Conservation (phyloP, 2,329 filamentous ascomycete species). For the Clonostachys rosea region DNA sequence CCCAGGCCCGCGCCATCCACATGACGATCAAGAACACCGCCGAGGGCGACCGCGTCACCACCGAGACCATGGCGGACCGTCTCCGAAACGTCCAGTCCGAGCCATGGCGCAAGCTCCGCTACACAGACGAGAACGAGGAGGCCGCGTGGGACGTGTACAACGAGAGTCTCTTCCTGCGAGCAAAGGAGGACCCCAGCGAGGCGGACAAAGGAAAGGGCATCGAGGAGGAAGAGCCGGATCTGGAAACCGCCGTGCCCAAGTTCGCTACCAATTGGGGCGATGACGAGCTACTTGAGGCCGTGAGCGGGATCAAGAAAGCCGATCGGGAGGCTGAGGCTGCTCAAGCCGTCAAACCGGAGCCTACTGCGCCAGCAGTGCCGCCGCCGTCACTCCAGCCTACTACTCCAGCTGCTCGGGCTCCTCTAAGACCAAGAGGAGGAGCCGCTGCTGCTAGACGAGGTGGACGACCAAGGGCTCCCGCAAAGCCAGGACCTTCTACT, state of each 20-base stretch:
- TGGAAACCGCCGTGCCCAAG: conserved; percentile 29
- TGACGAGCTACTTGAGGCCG: conserved; percentile 36
- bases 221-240: conserved; percentile 2
- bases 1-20: conserved; percentile 72
- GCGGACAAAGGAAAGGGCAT: conserved; percentile 6
- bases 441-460: conserved; percentile 1
- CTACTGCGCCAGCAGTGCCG: conserved; percentile 12
- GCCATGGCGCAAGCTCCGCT: conserved; percentile 73
- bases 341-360: conserved; percentile 1
- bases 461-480: neutral
- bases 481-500: too few relatives aligned
- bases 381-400: conserved; percentile 14
- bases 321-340: conserved; percentile 19
- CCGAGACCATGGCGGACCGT: conserved; percentile 69
- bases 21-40: conserved; percentile 79
- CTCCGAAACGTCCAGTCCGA: conserved; percentile 78
- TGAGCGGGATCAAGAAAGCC: conserved; percentile 35
- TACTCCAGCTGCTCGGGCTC: neutral
- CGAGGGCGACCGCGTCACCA: conserved; percentile 60
- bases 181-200: conserved; percentile 3
- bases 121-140: conserved; percentile 75
- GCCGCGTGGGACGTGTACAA: conserved; percentile 74
- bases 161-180: conserved; percentile 54
- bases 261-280: conserved; percentile 37
- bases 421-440: conserved; percentile 4